Percentiles rank a stretch among this genome's conserved stretches.
Conservation (phyloP, 768 basidiomycete genomes). For the Boletus bicolor region DNA sequence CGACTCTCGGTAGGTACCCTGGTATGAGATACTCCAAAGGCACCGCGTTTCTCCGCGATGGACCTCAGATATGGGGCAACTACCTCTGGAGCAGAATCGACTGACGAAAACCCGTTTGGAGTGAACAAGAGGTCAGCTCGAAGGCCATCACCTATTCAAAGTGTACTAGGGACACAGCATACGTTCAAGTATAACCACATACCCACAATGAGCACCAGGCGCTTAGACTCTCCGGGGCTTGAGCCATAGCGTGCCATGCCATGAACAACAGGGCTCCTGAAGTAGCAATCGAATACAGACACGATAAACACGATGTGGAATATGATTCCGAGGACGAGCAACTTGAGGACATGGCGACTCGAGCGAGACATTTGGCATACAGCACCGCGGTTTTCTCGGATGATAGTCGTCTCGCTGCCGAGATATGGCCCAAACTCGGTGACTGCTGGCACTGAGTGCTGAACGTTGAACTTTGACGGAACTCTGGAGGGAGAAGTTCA, state of each 20-base stretch:
- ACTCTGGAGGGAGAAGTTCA: background rate
- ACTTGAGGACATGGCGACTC: slow-evolving; percentile 26
- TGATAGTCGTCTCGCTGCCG: background rate
- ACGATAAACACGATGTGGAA: slow-evolving; percentile 74
- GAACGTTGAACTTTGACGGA: too few species aligned
- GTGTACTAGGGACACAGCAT: background rate
- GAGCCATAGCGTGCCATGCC: slow-evolving; percentile 63
- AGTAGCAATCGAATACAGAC: slow-evolving; percentile 84
- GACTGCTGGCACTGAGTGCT: background rate
- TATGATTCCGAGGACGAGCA: slow-evolving; percentile 64
- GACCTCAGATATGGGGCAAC: slow-evolving; percentile 75
- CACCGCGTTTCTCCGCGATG: slow-evolving; percentile 63
- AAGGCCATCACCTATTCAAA: slow-evolving; percentile 66
- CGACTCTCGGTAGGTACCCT: slow-evolving; percentile 85
- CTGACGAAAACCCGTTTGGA: slow-evolving; percentile 52
- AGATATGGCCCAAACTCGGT: too few species aligned
- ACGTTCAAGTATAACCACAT: slow-evolving; percentile 15
- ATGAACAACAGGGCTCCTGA: slow-evolving; percentile 77
- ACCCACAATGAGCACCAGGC: slow-evolving; percentile 82
- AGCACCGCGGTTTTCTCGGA: background rate
- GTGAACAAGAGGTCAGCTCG: slow-evolving; percentile 78
- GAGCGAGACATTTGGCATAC: slow-evolving; percentile 17
- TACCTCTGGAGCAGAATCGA: slow-evolving; percentile 50
- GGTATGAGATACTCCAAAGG: slow-evolving; percentile 83
- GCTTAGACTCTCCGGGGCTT: slow-evolving; percentile 52